These are phyloP conservation scores for Tetraselmis striata DNA, from an alignment of 139 green algal species.

Conservation along the genomic window DNA sequence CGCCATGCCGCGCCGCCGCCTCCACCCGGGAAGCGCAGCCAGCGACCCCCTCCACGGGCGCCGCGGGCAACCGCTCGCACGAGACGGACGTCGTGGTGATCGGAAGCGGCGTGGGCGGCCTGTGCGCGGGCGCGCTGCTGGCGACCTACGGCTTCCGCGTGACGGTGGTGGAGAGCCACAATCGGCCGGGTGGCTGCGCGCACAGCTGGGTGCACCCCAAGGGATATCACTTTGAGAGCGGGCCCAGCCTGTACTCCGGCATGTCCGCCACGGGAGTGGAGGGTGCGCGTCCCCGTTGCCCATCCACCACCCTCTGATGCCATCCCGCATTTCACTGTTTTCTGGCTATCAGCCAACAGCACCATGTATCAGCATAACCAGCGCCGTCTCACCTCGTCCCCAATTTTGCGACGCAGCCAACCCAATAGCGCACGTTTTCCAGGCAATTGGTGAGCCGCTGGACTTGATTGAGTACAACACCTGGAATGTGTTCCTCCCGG, in stretches of 20 bases:
- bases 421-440: slow-evolving; percentile 72
- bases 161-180: slow-evolving; percentile 76
- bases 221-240: slow-evolving; percentile 86
- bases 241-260: slow-evolving; percentile 73
- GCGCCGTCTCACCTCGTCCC: no score
- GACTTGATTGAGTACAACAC: slow-evolving; percentile 81
- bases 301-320: neutral
- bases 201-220: slow-evolving; percentile 63
- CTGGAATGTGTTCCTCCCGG: slow-evolving; percentile 93
- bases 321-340: no score
- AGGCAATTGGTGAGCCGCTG: slow-evolving; percentile 72
- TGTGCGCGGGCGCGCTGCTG: slow-evolving; percentile 71
- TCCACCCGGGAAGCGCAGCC: neutral
- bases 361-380: no score
- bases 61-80: neutral
- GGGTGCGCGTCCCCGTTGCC: neutral
- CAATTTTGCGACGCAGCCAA: slow-evolving; percentile 53
- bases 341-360: no score
- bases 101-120: slow-evolving; percentile 71
- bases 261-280: slow-evolving; percentile 18
- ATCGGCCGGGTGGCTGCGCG: slow-evolving; percentile 69
- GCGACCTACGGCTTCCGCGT: slow-evolving; percentile 78
- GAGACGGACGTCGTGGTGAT: slow-evolving; percentile 70
- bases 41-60: neutral
- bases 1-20: neutral